These are phyloP conservation scores for Dothistroma pini DNA, from an alignment of 2,329 filamentous ascomycete species.

Conservation along the genomic window DNA sequence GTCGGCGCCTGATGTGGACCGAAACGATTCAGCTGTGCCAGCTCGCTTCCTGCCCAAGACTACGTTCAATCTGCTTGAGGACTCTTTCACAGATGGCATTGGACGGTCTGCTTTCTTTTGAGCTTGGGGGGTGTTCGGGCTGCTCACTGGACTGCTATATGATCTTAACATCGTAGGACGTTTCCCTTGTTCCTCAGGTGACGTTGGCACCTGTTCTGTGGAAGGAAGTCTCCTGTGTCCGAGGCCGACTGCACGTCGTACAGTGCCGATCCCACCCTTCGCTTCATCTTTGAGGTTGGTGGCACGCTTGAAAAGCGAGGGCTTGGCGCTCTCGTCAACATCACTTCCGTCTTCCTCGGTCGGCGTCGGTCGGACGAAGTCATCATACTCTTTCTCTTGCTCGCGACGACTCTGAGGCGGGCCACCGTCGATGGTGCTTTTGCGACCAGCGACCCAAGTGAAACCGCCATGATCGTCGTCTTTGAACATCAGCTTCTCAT, in stretches of 20 bases:
- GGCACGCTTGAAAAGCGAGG: constrained; percentile 71
- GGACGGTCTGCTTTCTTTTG: constrained; percentile 7
- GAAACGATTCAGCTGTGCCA: constrained; percentile 11
- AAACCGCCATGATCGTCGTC: constrained; percentile 54
- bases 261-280: constrained; percentile 74
- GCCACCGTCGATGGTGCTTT: constrained; percentile 51
- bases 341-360: constrained; percentile 34
- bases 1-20: not conserved
- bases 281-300: constrained; percentile 76
- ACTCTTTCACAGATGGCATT: constrained; percentile 15
- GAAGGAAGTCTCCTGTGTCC: constrained; percentile 39
- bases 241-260: constrained; percentile 76
- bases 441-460: constrained; percentile 44
- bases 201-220: constrained; percentile 22
- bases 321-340: constrained; percentile 33
- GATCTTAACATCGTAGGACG: constrained; percentile 25
- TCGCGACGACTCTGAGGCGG: constrained; percentile 16
- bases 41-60: constrained; percentile 15
- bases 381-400: constrained; percentile 24
- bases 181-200: constrained; percentile 8
- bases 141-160: constrained; percentile 28
- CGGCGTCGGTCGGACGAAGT: constrained; percentile 16
- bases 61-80: constrained; percentile 17
- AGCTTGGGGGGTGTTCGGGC: constrained; percentile 25
- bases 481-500: constrained; percentile 48